Base-by-base conservation (phyloP, 2,329 filamentous ascomycete species). In the Allantophomopsis lycopodina region DNA sequence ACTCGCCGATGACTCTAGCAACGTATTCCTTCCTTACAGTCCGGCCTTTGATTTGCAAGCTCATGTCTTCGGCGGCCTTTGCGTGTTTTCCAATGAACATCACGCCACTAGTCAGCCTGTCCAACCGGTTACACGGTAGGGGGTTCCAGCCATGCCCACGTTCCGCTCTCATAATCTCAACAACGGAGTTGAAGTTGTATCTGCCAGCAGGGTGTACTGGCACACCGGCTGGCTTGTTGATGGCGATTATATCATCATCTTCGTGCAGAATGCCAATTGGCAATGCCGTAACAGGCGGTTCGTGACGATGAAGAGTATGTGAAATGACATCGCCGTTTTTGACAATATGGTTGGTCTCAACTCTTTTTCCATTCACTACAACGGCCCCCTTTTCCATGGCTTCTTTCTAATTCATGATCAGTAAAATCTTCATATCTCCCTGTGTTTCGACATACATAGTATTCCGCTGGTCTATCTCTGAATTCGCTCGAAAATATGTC, bases 81-180 rank as follows among this genome's bases (percentile, higher is more conserved):
- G 79, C 69, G 46, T 84, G 78, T 62, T 98, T 98, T 20, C 82
- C 91, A 50, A 98, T 79, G 59, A 98, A 98, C 89, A 98, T 96
- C 56, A 98, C 83, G 37, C 91, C 91, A 50, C 86, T 94, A 0
- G 91, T 98, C 51, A 98, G 64, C 39, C 91, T 71, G 57, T 98
- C 91, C 20, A 98, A 73, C n/a, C 91, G 71, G 54, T 98, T 94
- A 63, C 89, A 96, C 0, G 91, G 76, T 44, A 74, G 61, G 2
- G 75, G 70, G 39, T 69, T 56, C 55, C 74, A 79, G 20, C 61
- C 58, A 16, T 60, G 58, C 0, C 70, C 66, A 31, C 76, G 65
- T 54, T 94, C 83, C 2, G 83, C 75, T 49, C 83, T 79, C 74
- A 98, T 80, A 48, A 98, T 94, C 65, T 96, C 88, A 32, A 94